Evolutionary conservation across 148 eudicot species (phyloP).

Genomic region (Rhododendron simsii): DNA sequence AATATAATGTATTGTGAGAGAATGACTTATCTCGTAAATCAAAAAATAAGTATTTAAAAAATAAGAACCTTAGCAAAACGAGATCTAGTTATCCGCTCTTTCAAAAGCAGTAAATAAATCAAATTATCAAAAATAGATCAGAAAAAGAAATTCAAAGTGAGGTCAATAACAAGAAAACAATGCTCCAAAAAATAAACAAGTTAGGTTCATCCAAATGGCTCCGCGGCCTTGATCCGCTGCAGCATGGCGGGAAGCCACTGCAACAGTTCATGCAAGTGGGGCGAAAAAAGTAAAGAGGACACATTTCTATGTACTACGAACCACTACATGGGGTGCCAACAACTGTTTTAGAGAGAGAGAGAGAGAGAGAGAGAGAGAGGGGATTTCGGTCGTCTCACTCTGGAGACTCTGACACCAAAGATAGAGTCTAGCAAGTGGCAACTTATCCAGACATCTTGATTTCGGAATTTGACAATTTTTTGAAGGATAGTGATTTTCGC

Average conservation of each 20-base stretch:
- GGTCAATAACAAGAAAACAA: not conserved
- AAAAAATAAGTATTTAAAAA: too few relatives aligned
- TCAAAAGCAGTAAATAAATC: not conserved
- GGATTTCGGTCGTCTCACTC: not conserved
- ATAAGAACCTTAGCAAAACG: too few relatives aligned
- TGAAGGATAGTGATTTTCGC: too few relatives aligned
- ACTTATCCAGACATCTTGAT: too few relatives aligned
- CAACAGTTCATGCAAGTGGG: not conserved
- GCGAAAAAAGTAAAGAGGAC: not conserved
- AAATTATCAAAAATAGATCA: not conserved
- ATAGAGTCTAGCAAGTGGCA: too few relatives aligned
- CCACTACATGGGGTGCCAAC: too few relatives aligned
- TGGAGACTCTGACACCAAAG: conserved; percentile 1
- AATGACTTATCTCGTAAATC: too few relatives aligned
- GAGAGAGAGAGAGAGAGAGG: not conserved
- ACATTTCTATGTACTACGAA: not conserved
- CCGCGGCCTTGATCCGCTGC: not conserved
- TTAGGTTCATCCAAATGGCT: not conserved
- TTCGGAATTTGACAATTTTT: too few relatives aligned
- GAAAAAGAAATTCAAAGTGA: not conserved
- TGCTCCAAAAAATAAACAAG: not conserved
- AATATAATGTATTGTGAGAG: too few relatives aligned
- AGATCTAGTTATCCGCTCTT: too few relatives aligned
- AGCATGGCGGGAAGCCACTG: not conserved
- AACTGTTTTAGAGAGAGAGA: not conserved